Evolutionary conservation across 495 filamentous ascomycete species (phyloP).

Genomic region (Pseudevernia furfuracea): DNA sequence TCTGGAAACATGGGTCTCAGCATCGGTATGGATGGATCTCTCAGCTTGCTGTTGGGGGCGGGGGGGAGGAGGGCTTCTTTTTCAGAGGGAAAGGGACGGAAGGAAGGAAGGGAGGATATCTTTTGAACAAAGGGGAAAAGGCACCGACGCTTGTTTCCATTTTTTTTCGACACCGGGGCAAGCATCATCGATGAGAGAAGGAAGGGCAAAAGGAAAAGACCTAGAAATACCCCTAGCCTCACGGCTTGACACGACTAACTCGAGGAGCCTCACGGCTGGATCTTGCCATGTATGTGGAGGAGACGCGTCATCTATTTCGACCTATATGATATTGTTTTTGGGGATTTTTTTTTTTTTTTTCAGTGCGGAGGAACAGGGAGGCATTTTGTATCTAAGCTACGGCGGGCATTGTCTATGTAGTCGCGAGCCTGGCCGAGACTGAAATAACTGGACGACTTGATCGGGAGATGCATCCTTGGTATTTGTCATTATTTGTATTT

Average conservation of each 20-base stretch:
- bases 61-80: too few species aligned
- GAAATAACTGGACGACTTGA: background rate
- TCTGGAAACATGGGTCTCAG: background rate
- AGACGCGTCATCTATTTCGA: background rate
- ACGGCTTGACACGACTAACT: constrained; percentile 21
- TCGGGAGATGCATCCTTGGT: background rate
- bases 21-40: background rate
- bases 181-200: background rate
- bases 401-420: constrained; percentile 1
- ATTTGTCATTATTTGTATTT: background rate
- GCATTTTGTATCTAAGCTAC: constrained; percentile 10
- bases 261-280: background rate
- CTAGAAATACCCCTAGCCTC: constrained; percentile 34
- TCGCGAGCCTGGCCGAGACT: background rate
- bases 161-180: too few species aligned
- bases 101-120: background rate
- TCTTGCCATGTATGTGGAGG: constrained; percentile 5
- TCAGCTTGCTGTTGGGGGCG: too few species aligned
- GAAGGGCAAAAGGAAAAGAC: constrained; percentile 8
- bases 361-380: background rate
- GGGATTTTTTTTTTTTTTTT: too few species aligned
- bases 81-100: background rate
- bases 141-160: too few species aligned
- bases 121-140: too few species aligned
- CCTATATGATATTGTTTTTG: background rate